These are phyloP conservation scores for Voacanga thouarsii DNA, from an alignment of 257 asterid genomes.

Conservation along the genomic window DNA sequence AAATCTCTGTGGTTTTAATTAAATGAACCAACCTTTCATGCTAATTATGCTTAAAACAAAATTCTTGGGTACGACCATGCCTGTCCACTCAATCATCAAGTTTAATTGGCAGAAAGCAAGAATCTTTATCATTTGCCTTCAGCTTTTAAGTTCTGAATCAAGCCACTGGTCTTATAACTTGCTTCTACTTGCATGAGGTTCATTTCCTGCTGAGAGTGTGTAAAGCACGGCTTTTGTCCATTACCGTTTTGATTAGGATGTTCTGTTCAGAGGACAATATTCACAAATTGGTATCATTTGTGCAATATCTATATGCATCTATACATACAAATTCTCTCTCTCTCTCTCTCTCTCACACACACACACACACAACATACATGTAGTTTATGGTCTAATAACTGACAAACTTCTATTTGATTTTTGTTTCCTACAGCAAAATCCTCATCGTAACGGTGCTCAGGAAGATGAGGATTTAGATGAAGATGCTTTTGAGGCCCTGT, in stretches of 20 bases:
- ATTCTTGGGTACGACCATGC: neutral
- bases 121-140: neutral
- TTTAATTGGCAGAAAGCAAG: neutral
- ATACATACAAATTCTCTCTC: neutral
- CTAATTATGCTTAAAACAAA: neutral
- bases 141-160: neutral
- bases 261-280: neutral
- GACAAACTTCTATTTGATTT: conserved; percentile 13
- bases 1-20: neutral
- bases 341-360: too few relatives aligned
- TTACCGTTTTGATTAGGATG: neutral
- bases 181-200: neutral
- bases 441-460: conserved; percentile 24
- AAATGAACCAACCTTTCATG: neutral
- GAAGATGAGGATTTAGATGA: conserved; percentile 60
- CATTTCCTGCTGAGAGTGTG: neutral
- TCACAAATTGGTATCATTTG: neutral
- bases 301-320: neutral
- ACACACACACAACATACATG: neutral
- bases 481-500: conserved; percentile 95
- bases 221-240: neutral
- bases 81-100: neutral
- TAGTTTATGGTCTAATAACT: neutral
- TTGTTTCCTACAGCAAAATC: conserved; percentile 37
- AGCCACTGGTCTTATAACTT: neutral